Conservation (phyloP, 2,329 filamentous ascomycete genomes). For the Cytospora leucostoma region DNA sequence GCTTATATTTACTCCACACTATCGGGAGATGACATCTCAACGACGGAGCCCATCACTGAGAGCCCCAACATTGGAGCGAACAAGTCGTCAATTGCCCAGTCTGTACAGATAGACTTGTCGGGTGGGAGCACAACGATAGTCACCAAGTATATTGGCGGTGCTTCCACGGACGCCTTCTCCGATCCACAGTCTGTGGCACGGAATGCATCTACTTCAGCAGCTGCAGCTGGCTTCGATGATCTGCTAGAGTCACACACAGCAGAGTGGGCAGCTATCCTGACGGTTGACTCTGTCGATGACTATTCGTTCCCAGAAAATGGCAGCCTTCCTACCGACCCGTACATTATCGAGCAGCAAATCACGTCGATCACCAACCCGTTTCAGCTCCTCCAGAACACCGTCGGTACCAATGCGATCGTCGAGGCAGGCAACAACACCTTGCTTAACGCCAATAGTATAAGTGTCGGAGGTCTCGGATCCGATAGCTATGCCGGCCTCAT, state of each 20-base stretch:
- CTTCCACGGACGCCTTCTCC: constrained; percentile 67
- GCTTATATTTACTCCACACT: constrained; percentile 53
- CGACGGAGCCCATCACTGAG: constrained; percentile 45
- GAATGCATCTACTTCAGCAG: constrained; percentile 51
- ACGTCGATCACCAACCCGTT: constrained; percentile 56
- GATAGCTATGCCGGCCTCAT: constrained; percentile 25
- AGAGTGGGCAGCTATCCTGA: constrained; percentile 65
- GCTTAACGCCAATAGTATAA: constrained; percentile 27
- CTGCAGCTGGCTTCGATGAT: constrained; percentile 53
- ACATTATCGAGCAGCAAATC: constrained; percentile 58
- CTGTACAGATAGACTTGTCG: constrained; percentile 53
- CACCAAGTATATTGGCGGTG: constrained; percentile 68
- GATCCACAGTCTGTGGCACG: constrained; percentile 58
- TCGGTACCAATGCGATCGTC: constrained; percentile 42
- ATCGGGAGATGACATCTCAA: constrained; percentile 43
- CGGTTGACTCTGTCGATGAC: constrained; percentile 62
- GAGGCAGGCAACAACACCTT: constrained; percentile 43
- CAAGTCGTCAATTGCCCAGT: constrained; percentile 65
- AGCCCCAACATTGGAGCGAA: constrained; percentile 55
- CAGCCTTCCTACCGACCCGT: constrained; percentile 55
- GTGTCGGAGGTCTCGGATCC: constrained; percentile 37
- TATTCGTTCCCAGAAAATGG: constrained; percentile 57
- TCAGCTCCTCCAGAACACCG: constrained; percentile 56
- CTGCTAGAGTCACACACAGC: constrained; percentile 57
- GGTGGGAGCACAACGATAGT: constrained; percentile 56